Evolutionary conservation across 1,139 yeast species (phyloP).

Genomic region (Komagataea norvegica): DNA sequence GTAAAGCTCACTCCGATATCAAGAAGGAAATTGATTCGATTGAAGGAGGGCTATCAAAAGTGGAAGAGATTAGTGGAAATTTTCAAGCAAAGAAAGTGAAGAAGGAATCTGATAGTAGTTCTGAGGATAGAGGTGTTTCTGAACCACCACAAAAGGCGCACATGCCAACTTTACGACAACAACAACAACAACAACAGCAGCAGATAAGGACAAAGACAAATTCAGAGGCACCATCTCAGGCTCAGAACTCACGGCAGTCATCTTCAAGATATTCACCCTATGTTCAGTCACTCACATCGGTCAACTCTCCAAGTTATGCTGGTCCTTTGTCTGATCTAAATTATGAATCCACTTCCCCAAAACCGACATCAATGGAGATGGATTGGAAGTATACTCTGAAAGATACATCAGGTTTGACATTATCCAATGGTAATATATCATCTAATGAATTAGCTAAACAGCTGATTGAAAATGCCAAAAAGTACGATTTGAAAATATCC

Average conservation of each 20-base stretch:
- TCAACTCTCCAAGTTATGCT: slow-evolving; percentile 11
- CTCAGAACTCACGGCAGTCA: neutral
- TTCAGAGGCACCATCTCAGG: neutral
- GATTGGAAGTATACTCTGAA: slow-evolving; percentile 39
- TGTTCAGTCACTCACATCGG: slow-evolving; percentile 6
- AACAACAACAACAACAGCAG: neutral
- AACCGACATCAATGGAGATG: slow-evolving; percentile 26
- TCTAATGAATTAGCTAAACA: slow-evolving; percentile 51
- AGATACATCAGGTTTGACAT: slow-evolving; percentile 32
- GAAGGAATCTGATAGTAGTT: slow-evolving; percentile 1
- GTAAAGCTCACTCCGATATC: slow-evolving; percentile 33
- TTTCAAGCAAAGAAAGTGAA: slow-evolving; percentile 16
- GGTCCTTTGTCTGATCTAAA: slow-evolving; percentile 5
- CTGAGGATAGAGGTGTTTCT: neutral
- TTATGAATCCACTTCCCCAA: slow-evolving; percentile 20
- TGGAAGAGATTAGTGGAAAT: slow-evolving; percentile 27
- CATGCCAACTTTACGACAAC: neutral
- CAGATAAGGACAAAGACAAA: neutral
- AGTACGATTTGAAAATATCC: slow-evolving; percentile 55
- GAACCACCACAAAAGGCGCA: neutral
- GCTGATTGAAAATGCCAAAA: slow-evolving; percentile 58
- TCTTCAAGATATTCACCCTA: slow-evolving; percentile 2
- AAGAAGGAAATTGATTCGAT: slow-evolving; percentile 34
- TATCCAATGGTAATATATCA: slow-evolving; percentile 45
- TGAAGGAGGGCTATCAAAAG: slow-evolving; percentile 25